Conservation (phyloP, 192 early-diverging fungal species). For the Umbelopsis sp. region DNA sequence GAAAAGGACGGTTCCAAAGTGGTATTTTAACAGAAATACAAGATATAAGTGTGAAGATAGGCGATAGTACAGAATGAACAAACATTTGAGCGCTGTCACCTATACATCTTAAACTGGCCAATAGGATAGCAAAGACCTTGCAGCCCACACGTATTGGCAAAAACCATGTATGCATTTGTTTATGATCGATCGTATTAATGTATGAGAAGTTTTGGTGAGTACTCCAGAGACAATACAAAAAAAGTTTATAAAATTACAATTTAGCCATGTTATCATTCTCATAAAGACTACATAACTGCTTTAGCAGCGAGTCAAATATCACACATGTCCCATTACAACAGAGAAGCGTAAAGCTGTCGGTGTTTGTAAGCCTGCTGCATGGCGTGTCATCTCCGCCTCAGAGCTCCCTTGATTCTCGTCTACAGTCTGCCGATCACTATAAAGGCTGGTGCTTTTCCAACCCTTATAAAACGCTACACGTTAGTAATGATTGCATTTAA, state of each 20-base stretch:
- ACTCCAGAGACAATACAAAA: neutral
- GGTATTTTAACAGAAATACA: no score
- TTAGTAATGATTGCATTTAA: neutral
- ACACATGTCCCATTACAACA: slow-evolving; percentile 46
- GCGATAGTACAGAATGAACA: no score
- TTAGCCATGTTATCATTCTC: neutral
- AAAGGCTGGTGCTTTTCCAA: slow-evolving; percentile 42
- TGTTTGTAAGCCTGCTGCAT: slow-evolving; percentile 1
- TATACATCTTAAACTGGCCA: no score
- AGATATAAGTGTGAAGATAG: no score
- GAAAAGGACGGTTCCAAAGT: no score
- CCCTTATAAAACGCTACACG: slow-evolving; percentile 21
- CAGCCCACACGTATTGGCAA: no score
- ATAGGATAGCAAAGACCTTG: no score
- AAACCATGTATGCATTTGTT: no score
- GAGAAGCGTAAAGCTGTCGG: slow-evolving; percentile 36
- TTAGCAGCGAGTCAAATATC: slow-evolving; percentile 1
- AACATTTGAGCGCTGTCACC: no score
- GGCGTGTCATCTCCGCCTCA: neutral
- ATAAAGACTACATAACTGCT: neutral
- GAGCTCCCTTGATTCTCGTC: neutral
- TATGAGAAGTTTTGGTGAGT: neutral
- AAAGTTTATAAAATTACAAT: neutral
- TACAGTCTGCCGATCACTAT: slow-evolving; percentile 27
- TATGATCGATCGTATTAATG: neutral